Evolutionary conservation across 805 yeast genomes (phyloP).

Genomic region (Starmerella khaoyaiensis): DNA sequence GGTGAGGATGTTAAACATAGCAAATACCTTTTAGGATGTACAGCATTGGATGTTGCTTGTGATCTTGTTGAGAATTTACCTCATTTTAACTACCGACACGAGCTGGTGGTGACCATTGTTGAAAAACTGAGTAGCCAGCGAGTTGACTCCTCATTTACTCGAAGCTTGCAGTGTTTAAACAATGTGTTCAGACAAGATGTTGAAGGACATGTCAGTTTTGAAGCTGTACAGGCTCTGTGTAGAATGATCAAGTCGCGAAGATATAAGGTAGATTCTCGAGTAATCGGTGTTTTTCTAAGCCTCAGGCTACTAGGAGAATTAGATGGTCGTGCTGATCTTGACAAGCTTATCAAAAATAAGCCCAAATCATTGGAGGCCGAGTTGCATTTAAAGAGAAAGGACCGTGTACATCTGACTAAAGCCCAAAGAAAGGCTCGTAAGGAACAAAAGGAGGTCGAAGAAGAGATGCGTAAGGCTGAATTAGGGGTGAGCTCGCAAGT

Average conservation of each 20-base stretch:
- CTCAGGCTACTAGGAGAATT: slow-evolving; percentile 34
- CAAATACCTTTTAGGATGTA: slow-evolving; percentile 22
- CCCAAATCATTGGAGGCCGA: slow-evolving; percentile 25
- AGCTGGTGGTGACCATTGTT: slow-evolving; percentile 51
- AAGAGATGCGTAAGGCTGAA: slow-evolving; percentile 79
- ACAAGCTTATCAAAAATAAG: slow-evolving; percentile 37
- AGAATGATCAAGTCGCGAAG: slow-evolving; percentile 62
- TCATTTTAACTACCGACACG: slow-evolving; percentile 72
- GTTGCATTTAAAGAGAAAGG: slow-evolving; percentile 61
- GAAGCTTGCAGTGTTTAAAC: slow-evolving; percentile 54
- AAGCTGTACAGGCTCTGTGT: slow-evolving; percentile 51
- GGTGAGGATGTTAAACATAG: neutral
- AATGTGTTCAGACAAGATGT: slow-evolving; percentile 61
- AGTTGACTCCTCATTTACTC: slow-evolving; percentile 38
- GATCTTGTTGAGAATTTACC: slow-evolving; percentile 57
- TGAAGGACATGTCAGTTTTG: slow-evolving; percentile 70
- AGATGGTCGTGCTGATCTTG: slow-evolving; percentile 26
- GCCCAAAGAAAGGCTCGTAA: slow-evolving; percentile 78
- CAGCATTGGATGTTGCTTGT: slow-evolving; percentile 64
- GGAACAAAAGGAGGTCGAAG: slow-evolving; percentile 75
- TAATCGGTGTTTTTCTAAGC: slow-evolving; percentile 58
- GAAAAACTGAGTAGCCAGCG: slow-evolving; percentile 49
- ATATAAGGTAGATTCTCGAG: slow-evolving; percentile 73
- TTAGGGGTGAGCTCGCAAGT: slow-evolving; percentile 77
- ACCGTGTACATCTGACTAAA: slow-evolving; percentile 82